Conservation (phyloP, 2,329 filamentous ascomycete genomes). For the Aspergillus nomiae region DNA sequence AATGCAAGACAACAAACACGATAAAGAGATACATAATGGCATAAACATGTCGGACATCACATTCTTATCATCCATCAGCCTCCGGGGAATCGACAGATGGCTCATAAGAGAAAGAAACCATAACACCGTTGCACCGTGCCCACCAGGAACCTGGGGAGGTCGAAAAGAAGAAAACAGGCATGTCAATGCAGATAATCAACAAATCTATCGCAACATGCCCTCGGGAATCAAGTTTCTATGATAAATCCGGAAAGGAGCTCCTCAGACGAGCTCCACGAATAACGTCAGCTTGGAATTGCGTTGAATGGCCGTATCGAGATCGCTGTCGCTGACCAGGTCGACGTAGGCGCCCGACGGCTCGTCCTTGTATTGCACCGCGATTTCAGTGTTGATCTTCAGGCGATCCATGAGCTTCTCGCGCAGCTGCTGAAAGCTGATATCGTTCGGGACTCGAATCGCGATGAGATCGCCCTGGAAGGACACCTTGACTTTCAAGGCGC, state of each 20-base stretch:
- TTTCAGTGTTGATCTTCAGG: conserved; percentile 74
- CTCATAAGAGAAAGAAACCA: conserved; percentile 19
- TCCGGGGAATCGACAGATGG: conserved; percentile 22
- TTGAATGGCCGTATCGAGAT: conserved; percentile 77
- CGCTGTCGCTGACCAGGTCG: conserved; percentile 74
- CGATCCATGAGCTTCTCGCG: conserved; percentile 83
- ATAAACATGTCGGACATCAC: conserved; percentile 33
- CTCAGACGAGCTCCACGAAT: conserved; percentile 55
- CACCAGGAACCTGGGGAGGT: conserved; percentile 14
- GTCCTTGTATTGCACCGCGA: conserved; percentile 83
- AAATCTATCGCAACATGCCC: conserved; percentile 19
- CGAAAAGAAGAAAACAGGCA: conserved; percentile 7
- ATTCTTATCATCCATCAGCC: conserved; percentile 35
- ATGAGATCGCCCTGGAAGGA: conserved; percentile 92
- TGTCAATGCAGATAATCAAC: conserved; percentile 12
- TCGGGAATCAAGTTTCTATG: conserved; percentile 22
- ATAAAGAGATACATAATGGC: conserved; percentile 32
- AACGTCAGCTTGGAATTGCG: conserved; percentile 86
- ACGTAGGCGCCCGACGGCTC: conserved; percentile 75
- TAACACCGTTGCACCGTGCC: conserved; percentile 21
- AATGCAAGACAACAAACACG: conserved; percentile 15
- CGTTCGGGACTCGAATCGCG: conserved; percentile 81
- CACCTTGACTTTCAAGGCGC: conserved; percentile 88
- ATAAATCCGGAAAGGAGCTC: background rate
- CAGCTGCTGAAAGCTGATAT: conserved; percentile 76